These are phyloP conservation scores for Galerina sulciceps DNA, from an alignment of 768 basidiomycete species.

Conservation along the genomic window DNA sequence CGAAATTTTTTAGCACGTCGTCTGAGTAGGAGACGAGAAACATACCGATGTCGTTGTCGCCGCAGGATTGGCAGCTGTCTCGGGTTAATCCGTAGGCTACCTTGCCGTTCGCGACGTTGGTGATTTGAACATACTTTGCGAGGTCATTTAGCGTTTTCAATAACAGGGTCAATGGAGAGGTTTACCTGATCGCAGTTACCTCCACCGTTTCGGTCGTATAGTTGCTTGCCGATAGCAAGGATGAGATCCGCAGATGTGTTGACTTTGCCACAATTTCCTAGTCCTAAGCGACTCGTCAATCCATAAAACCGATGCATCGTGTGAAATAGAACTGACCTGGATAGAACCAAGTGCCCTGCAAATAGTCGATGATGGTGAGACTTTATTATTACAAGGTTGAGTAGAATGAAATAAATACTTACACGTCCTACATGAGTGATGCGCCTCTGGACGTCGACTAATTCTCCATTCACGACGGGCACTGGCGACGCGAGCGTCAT, in stretches of 20 bases:
- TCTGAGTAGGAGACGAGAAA: background rate
- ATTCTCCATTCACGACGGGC: slow-evolving; percentile 34
- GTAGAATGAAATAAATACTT: slow-evolving; percentile 26
- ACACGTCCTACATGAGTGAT: slow-evolving; percentile 60
- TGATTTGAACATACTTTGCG: slow-evolving; percentile 60
- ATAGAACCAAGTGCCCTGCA: slow-evolving; percentile 72
- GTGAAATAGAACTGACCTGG: slow-evolving; percentile 37
- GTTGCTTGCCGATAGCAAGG: slow-evolving; percentile 60
- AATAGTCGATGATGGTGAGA: slow-evolving; percentile 13
- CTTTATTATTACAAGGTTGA: background rate
- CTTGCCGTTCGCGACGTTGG: slow-evolving; percentile 58
- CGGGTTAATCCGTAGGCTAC: slow-evolving; percentile 51
- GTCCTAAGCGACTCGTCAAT: slow-evolving; percentile 28
- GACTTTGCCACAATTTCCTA: slow-evolving; percentile 66
- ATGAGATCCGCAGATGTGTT: slow-evolving; percentile 56
- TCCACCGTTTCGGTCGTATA: slow-evolving; percentile 56
- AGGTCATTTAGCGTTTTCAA: background rate
- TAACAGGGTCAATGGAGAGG: slow-evolving; percentile 5
- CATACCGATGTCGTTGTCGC: slow-evolving; percentile 58
- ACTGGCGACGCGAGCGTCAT: slow-evolving; percentile 51
- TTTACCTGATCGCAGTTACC: slow-evolving; percentile 63
- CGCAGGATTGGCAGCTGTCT: slow-evolving; percentile 67
- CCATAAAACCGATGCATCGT: slow-evolving; percentile 1
- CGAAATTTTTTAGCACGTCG: background rate
- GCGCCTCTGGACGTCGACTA: slow-evolving; percentile 50